Conservation (phyloP, 495 filamentous ascomycete genomes). For the Aspergillus campestris region DNA sequence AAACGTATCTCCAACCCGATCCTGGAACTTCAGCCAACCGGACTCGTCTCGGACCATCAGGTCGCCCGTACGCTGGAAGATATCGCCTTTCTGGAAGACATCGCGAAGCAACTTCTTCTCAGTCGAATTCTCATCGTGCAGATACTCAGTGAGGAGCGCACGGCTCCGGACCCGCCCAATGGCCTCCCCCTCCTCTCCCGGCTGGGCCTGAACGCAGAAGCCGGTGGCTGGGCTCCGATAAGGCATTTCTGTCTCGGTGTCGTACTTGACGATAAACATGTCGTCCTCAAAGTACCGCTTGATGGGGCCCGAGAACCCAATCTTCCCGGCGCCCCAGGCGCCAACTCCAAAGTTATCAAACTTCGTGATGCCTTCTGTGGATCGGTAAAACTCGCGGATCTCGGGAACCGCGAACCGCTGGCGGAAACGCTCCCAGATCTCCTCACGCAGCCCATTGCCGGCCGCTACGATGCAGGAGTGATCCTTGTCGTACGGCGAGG, state of each 20-base stretch:
- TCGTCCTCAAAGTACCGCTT: constrained; percentile 46
- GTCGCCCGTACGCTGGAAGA: constrained; percentile 82
- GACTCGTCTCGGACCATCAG: constrained; percentile 62
- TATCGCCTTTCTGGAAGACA: constrained; percentile 73
- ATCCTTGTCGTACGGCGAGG: constrained; percentile 62
- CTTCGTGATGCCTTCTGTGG: constrained; percentile 70
- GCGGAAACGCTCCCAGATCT: constrained; percentile 85
- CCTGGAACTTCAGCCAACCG: constrained; percentile 70
- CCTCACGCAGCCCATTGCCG: constrained; percentile 84
- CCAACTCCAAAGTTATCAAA: constrained; percentile 70
- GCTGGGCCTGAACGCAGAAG: constrained; percentile 52
- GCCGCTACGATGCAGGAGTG: constrained; percentile 69
- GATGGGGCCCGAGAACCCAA: constrained; percentile 68
- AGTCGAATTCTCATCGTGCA: constrained; percentile 64
- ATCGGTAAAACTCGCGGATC: constrained; percentile 83
- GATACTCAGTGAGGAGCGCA: constrained; percentile 72
- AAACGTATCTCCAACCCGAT: constrained; percentile 91
- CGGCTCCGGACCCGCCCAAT: constrained; percentile 58
- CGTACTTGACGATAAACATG: constrained; percentile 56
- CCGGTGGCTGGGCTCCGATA: constrained; percentile 61
- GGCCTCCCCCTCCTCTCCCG: constrained; percentile 70
- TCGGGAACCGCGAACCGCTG: constrained; percentile 72
- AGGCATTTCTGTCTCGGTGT: constrained; percentile 63
- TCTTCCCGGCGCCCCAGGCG: constrained; percentile 64
- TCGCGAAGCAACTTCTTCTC: constrained; percentile 68